Evolutionary conservation across 139 green algal species (phyloP), one percentile per base, ranked within the genome.

Genomic region (Yamagishiella unicocca): DNA sequence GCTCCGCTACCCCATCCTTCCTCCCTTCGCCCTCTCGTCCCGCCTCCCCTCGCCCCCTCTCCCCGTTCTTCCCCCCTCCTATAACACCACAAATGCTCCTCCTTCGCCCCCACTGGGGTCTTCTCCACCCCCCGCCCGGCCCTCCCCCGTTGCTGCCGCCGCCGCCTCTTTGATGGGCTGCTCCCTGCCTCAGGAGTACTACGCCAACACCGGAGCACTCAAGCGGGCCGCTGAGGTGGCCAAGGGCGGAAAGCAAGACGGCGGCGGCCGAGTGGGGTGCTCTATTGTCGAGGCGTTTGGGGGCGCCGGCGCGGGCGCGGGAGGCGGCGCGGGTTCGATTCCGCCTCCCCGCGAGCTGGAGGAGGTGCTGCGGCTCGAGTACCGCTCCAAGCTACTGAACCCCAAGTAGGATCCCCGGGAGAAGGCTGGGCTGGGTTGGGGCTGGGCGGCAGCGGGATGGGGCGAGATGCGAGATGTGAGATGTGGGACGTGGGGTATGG

Each of bases 321-420:
- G 43, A 19, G 80, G 96, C 88, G 90, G 88, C 4, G 95, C 93
- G 38, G 94, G 91, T 61, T 88, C 80, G 35, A n/a, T 76, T 55
- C 89, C 80, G 35, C 78, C 54, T 35, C 94, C 96, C 2, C 89
- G 93, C 31, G 97, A 99, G 92, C 91, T 99, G 31, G 94, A 98
- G 71, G 94, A 97, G 31, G 97, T 97, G 84, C 93, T 99, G 78
- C 88, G 96, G 24, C 89, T 99, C 50, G 98, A 99, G 93, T 99
- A 99, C 92, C 90, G 98, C 62, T 94, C 90, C 89, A 99, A 99
- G 94, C 94, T 99, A 78, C 93, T 99, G 43, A 99, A 99, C 92
- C 97, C 97, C 0, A 96, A 94, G 90, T 96, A 89, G 81, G 93
- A n/a, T n/a, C n/a, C n/a, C n/a, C n/a, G n/a, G n/a, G n/a, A n/a